These are phyloP conservation scores for Ulmus americana DNA, from an alignment of 331 rosid species.

Conservation along the genomic window DNA sequence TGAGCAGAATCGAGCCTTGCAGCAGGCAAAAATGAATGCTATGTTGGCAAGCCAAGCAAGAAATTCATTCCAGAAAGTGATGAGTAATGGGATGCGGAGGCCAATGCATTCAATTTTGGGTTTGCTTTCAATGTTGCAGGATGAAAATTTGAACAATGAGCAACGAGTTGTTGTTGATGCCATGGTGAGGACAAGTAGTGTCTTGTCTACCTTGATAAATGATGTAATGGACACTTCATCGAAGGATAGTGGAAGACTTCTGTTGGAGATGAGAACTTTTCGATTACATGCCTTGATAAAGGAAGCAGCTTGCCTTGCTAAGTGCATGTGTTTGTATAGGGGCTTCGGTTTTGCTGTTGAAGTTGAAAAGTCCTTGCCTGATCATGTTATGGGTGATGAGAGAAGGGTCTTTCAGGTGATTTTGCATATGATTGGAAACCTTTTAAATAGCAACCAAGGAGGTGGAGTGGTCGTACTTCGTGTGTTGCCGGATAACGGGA, in stretches of 20 bases:
- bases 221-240: conserved; percentile 85
- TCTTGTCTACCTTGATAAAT: conserved; percentile 70
- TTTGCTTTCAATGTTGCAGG: conserved; percentile 79
- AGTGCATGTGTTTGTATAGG: conserved; percentile 70
- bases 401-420: conserved; percentile 96
- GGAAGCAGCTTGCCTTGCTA: conserved; percentile 94
- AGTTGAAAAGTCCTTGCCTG: conserved; percentile 76
- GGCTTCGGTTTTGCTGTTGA: conserved; percentile 68
- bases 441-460: conserved; percentile 50
- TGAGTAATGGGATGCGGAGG: conserved; percentile 98
- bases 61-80: conserved; percentile 80
- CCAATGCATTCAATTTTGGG: conserved; percentile 97
- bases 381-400: conserved; percentile 88
- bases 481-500: conserved; percentile 56
- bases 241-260: conserved; percentile 72
- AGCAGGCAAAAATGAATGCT: conserved; percentile 74
- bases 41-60: conserved; percentile 98
- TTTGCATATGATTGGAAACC: conserved; percentile 91
- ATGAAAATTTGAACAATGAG: conserved; percentile 57
- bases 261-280: conserved; percentile 71
- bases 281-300: conserved; percentile 70
- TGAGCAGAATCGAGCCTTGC: conserved; percentile 95
- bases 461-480: conserved; percentile 56
- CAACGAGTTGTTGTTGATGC: conserved; percentile 75
- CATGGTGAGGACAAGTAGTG: conserved; percentile 86